Evolutionary conservation across 768 basidiomycete species (phyloP).

Genomic region (Lactarius pseudohatsudake): DNA sequence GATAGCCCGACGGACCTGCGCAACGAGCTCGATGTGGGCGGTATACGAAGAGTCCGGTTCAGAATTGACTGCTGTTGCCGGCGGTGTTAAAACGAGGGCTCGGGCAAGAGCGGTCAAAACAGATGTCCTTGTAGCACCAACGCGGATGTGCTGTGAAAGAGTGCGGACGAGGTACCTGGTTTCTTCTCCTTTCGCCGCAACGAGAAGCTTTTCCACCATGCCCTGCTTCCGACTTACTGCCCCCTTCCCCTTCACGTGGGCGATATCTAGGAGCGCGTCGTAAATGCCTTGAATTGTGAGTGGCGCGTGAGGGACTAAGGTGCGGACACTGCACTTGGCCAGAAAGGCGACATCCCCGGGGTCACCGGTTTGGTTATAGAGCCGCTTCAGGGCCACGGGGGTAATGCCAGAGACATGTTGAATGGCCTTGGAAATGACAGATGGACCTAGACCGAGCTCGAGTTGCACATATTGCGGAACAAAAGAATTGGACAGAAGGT

Average conservation of each 20-base stretch:
- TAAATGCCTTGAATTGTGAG: conserved; percentile 67
- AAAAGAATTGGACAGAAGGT: conserved; percentile 80
- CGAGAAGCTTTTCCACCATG: conserved; percentile 77
- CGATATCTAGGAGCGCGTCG: conserved; percentile 62
- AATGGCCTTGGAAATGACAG: conserved; percentile 67
- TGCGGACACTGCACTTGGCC: conserved; percentile 74
- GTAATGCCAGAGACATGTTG: conserved; percentile 70
- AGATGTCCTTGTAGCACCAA: conserved; percentile 85
- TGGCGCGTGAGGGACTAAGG: conserved; percentile 69
- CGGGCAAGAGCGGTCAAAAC: conserved; percentile 79
- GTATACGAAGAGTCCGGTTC: conserved; percentile 35
- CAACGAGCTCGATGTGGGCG: conserved; percentile 37
- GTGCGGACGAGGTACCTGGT: conserved; percentile 78
- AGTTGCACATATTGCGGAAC: conserved; percentile 70
- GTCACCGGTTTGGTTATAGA: conserved; percentile 78
- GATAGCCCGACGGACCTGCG: conserved; percentile 31
- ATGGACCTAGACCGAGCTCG: conserved; percentile 69
- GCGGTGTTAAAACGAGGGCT: conserved; percentile 64
- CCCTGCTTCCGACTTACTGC: conserved; percentile 74
- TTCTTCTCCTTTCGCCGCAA: conserved; percentile 85
- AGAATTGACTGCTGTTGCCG: conserved; percentile 33
- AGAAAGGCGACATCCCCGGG: conserved; percentile 82
- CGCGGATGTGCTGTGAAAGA: conserved; percentile 72
- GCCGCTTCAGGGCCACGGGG: conserved; percentile 51
- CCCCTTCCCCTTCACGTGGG: conserved; percentile 69